Conservation (phyloP, 1,284 basidiomycete genomes). For the Takashimella tepidaria region DNA sequence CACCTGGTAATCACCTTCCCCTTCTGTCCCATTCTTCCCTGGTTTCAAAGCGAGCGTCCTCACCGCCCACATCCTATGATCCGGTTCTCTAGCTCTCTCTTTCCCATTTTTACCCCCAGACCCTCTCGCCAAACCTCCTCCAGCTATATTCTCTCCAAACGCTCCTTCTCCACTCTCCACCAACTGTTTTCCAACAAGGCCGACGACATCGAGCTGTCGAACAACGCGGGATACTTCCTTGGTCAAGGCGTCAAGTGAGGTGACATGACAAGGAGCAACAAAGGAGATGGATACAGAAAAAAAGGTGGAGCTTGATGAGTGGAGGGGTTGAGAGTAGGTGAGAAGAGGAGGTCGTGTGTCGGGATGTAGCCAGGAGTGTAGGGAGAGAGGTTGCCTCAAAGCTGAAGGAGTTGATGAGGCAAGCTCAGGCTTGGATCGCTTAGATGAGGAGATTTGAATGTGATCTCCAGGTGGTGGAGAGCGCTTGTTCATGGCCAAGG, state of each 20-base stretch:
- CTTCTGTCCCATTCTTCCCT: conserved; percentile 39
- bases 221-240: conserved; percentile 34
- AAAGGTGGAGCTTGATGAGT: conserved; percentile 36
- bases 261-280: conserved; percentile 24
- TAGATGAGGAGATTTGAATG: too few relatives aligned
- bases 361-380: conserved; percentile 42
- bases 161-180: conserved; percentile 29
- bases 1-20: conserved; percentile 44
- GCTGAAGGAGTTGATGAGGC: not conserved
- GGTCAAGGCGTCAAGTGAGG: conserved; percentile 17
- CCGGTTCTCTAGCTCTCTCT: conserved; percentile 37
- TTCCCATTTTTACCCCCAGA: conserved; percentile 20
- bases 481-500: too few relatives aligned
- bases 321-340: conserved; percentile 32
- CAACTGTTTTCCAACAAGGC: conserved; percentile 24
- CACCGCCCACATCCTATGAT: conserved; percentile 46
- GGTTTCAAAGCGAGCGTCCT: conserved; percentile 32
- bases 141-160: conserved; percentile 33
- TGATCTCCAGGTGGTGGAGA: too few relatives aligned
- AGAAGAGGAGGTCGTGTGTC: conserved; percentile 19
- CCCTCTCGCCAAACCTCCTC: conserved; percentile 23
- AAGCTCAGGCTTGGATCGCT: not conserved
- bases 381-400: conserved; percentile 13
- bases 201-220: conserved; percentile 34
- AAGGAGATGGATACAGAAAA: conserved; percentile 32